A percentile compares a stretch with the other conserved stretches of the same genome.
phyloP scores from a whole-genome alignment of 345 rosid species.

The Firmiana major region DNA sequence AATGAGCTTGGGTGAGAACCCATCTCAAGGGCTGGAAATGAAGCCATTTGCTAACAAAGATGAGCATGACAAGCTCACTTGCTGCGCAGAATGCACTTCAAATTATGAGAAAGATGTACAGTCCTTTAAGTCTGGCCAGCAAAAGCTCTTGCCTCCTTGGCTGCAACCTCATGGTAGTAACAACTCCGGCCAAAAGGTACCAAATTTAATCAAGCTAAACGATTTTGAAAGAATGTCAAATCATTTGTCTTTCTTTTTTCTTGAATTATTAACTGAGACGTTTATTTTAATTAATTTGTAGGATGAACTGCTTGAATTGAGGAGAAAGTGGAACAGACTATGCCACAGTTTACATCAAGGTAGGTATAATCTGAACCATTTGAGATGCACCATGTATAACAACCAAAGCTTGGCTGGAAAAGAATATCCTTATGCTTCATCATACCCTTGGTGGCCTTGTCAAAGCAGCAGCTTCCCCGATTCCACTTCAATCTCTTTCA shows the following conservation, averaged over 20 bases:
- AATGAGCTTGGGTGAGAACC: slow-evolving; percentile 22
- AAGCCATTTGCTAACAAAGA: slow-evolving; percentile 47
- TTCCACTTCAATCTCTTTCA: slow-evolving; percentile 41
- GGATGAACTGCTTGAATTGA: slow-evolving; percentile 53
- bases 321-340: slow-evolving; percentile 68
- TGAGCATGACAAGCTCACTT: slow-evolving; percentile 46
- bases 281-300: slow-evolving; percentile 22
- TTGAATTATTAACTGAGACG: background rate
- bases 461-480: slow-evolving; percentile 43
- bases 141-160: slow-evolving; percentile 66
- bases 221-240: background rate
- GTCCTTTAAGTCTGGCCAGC: slow-evolving; percentile 42
- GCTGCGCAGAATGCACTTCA: slow-evolving; percentile 71
- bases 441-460: slow-evolving; percentile 48
- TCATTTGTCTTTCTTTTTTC: too few species aligned
- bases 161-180: slow-evolving; percentile 44
- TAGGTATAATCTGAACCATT: slow-evolving; percentile 18
- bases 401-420: slow-evolving; percentile 31
- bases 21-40: slow-evolving; percentile 46
- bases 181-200: slow-evolving; percentile 50
- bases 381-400: slow-evolving; percentile 13
- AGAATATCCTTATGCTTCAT: slow-evolving; percentile 29
- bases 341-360: slow-evolving; percentile 60
- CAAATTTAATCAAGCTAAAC: background rate
- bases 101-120: slow-evolving; percentile 73